These are phyloP conservation scores for Rhynchospora breviuscula DNA, from an alignment of 176 grass and related monocot species.

Conservation along the genomic window DNA sequence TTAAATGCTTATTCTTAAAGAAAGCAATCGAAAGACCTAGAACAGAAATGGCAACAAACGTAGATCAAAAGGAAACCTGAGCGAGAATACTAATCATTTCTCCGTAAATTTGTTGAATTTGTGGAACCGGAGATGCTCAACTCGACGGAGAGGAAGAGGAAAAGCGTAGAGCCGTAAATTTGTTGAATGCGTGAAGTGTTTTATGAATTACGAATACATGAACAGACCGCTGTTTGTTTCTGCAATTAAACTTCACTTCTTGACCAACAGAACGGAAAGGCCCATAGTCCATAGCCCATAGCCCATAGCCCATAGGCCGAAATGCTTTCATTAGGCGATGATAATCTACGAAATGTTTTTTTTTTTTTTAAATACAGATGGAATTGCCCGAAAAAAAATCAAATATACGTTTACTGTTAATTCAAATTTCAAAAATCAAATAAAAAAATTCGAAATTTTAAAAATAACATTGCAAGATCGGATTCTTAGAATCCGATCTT, in stretches of 20 bases:
- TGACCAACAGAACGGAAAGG: background rate
- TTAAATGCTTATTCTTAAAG: background rate
- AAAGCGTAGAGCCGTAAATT: background rate
- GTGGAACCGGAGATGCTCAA: background rate
- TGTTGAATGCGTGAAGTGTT: background rate
- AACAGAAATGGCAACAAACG: background rate
- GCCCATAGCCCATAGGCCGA: slow-evolving; percentile 28
- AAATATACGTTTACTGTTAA: no score
- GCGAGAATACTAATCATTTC: slow-evolving; percentile 38
- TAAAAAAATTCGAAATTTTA: no score
- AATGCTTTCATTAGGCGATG: slow-evolving; percentile 51
- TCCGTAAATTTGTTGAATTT: slow-evolving; percentile 1
- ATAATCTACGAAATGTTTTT: slow-evolving; percentile 40
- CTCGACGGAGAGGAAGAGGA: background rate
- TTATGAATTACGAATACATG: background rate
- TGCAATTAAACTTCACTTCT: no score
- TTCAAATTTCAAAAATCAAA: no score
- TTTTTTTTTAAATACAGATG: slow-evolving; percentile 16
- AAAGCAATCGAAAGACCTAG: background rate
- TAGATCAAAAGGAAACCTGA: slow-evolving; percentile 27
- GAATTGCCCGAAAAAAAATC: no score
- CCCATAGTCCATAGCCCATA: background rate
- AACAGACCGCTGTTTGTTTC: no score
- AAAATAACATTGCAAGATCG: no score
- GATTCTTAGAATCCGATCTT: no score